These are phyloP conservation scores for Globisporangium middletonii DNA, from an alignment of 352 stramenopile species.

Conservation along the genomic window DNA sequence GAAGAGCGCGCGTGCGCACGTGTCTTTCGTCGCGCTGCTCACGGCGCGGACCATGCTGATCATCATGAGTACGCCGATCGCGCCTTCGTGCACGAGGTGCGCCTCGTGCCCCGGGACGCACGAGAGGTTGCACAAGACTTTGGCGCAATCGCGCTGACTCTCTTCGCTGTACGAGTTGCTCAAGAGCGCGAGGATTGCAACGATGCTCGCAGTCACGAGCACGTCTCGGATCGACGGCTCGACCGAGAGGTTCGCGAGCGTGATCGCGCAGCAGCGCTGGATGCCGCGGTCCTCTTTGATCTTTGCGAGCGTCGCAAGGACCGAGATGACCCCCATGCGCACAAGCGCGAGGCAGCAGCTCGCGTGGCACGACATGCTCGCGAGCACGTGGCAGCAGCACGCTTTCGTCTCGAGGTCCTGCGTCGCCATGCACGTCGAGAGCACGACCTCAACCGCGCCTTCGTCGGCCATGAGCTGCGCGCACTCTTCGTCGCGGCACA, in stretches of 20 bases:
- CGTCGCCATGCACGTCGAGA: constrained; percentile 55
- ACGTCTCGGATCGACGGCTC: constrained; percentile 41
- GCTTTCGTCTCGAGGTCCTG: constrained; percentile 61
- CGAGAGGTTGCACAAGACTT: constrained; percentile 70
- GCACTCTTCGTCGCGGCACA: constrained; percentile 66
- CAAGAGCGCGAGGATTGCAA: constrained; percentile 44
- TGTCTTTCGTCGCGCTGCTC: constrained; percentile 56
- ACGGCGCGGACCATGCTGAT: constrained; percentile 72
- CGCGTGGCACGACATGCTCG: constrained; percentile 63
- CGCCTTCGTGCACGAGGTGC: constrained; percentile 47
- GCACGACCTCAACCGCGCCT: constrained; percentile 43
- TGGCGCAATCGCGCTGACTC: constrained; percentile 66
- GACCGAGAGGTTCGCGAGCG: constrained; percentile 57
- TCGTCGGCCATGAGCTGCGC: constrained; percentile 44
- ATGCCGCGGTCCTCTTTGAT: constrained; percentile 42
- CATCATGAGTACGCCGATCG: constrained; percentile 70
- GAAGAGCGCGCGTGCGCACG: constrained; percentile 50
- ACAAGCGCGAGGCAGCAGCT: constrained; percentile 55
- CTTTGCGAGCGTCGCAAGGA: constrained; percentile 50
- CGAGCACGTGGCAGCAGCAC: constrained; percentile 68
- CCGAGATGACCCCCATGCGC: constrained; percentile 38
- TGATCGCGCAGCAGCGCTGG: constrained; percentile 63
- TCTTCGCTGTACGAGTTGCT: constrained; percentile 85
- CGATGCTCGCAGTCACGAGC: constrained; percentile 38
- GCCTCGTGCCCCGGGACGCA: constrained; percentile 41